Conservation (phyloP, 306 rosid species). For the Geum urbanum region DNA sequence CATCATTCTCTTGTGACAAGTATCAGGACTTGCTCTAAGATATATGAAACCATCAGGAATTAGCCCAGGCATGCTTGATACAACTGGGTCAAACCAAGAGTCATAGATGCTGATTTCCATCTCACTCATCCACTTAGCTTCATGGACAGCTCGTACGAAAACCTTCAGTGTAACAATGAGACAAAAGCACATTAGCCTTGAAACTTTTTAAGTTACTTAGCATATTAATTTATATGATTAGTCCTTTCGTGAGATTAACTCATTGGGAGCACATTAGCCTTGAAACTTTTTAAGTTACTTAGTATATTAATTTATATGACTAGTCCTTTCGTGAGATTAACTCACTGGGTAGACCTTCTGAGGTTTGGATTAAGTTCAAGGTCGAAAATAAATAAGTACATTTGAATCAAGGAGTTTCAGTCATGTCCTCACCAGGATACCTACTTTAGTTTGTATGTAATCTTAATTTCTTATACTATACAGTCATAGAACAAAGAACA, state of each 20-base stretch:
- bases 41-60: slow-evolving; percentile 95
- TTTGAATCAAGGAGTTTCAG: neutral
- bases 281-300: slow-evolving; percentile 25
- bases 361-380: neutral
- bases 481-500: neutral
- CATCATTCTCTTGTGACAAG: slow-evolving; percentile 93
- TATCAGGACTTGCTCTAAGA: slow-evolving; percentile 98
- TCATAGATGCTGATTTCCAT: slow-evolving; percentile 99
- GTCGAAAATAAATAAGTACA: neutral
- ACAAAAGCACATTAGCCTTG: slow-evolving; percentile 34
- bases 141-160: slow-evolving; percentile 95
- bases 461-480: neutral
- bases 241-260: neutral
- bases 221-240: neutral
- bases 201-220: slow-evolving; percentile 22
- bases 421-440: neutral
- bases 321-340: neutral
- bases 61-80: slow-evolving; percentile 91
- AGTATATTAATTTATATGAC: neutral
- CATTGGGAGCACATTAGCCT: slow-evolving; percentile 27
- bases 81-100: slow-evolving; percentile 99
- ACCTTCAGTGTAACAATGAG: slow-evolving; percentile 50
- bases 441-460: too few relatives aligned
- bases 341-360: too few relatives aligned
- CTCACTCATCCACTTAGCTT: slow-evolving; percentile 99